These are phyloP conservation scores for Salvia splendens DNA, from an alignment of 257 asterid species.

Conservation along the genomic window DNA sequence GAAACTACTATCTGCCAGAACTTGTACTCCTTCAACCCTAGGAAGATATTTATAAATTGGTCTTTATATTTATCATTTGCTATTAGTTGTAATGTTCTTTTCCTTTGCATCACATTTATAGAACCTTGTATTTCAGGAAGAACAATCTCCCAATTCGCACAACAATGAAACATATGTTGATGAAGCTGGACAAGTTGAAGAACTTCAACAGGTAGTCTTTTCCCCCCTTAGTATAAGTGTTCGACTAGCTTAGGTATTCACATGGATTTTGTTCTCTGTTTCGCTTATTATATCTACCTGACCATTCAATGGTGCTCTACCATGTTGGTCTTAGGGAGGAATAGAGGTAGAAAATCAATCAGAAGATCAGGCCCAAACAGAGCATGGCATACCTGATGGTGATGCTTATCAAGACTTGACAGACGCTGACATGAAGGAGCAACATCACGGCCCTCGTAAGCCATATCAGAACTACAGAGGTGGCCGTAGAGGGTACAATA, in stretches of 20 bases:
- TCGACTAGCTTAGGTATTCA: not conserved
- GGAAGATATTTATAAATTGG: too few relatives aligned
- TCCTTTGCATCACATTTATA: not conserved
- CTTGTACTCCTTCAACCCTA: not conserved
- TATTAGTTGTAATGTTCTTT: not conserved
- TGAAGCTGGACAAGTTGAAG: conserved; percentile 44
- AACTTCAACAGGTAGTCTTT: conserved; percentile 49
- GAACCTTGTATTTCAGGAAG: conserved; percentile 49
- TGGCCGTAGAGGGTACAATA: conserved; percentile 57
- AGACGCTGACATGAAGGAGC: conserved; percentile 50
- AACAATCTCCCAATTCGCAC: conserved; percentile 43
- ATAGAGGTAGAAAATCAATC: conserved; percentile 39
- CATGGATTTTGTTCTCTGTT: not conserved
- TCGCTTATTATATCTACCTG: too few relatives aligned
- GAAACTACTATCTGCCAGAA: not conserved
- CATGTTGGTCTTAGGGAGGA: conserved; percentile 36
- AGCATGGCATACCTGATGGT: conserved; percentile 33
- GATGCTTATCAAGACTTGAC: conserved; percentile 44
- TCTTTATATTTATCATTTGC: too few relatives aligned
- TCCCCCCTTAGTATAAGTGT: not conserved
- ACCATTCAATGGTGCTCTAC: too few relatives aligned
- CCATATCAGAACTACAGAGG: conserved; percentile 57
- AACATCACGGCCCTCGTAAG: conserved; percentile 38
- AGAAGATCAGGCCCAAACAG: conserved; percentile 45
- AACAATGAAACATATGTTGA: conserved; percentile 39